Percentiles rank a stretch among this genome's conserved stretches.
Evolutionary conservation across 345 rosid genomes (phyloP).

Genomic region (Salix caprea): DNA sequence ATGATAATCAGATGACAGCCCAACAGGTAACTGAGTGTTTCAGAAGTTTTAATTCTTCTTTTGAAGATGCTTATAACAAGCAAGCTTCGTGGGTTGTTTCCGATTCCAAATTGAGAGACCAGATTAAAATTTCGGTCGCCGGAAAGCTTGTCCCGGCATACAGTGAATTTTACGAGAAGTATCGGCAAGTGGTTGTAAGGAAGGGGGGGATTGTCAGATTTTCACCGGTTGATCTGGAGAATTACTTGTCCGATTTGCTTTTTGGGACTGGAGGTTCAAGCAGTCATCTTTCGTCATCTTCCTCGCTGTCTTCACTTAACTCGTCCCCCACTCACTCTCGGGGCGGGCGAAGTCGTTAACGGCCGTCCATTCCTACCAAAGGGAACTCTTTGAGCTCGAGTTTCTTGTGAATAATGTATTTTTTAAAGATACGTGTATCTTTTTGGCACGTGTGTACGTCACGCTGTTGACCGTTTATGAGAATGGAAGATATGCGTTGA

Average conservation of each 20-base stretch:
- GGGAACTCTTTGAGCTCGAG: not conserved
- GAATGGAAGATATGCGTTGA: not conserved
- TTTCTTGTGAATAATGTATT: not conserved
- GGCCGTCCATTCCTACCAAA: not conserved
- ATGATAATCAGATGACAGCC: conserved; percentile 27
- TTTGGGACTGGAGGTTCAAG: conserved; percentile 32
- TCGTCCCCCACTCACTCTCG: not conserved
- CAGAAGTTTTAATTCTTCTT: conserved; percentile 46
- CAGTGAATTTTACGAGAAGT: conserved; percentile 40
- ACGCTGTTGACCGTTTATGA: not conserved
- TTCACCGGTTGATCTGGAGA: conserved; percentile 61
- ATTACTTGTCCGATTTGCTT: conserved; percentile 49
- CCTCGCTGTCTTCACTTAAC: conserved; percentile 10
- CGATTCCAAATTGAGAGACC: conserved; percentile 48
- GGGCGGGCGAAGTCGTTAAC: conserved; percentile 7
- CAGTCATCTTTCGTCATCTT: conserved; percentile 31
- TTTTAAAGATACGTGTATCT: not conserved
- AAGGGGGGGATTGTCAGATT: conserved; percentile 40
- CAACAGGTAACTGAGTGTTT: conserved; percentile 34
- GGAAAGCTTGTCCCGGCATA: conserved; percentile 43
- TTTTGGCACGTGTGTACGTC: not conserved
- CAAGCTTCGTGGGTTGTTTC: conserved; percentile 60
- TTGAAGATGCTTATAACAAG: conserved; percentile 50
- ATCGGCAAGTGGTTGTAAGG: conserved; percentile 15
- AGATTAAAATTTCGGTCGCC: conserved; percentile 51